Base-by-base conservation (phyloP, 345 rosid genomes). In the Eucalyptus lansdowneana region DNA sequence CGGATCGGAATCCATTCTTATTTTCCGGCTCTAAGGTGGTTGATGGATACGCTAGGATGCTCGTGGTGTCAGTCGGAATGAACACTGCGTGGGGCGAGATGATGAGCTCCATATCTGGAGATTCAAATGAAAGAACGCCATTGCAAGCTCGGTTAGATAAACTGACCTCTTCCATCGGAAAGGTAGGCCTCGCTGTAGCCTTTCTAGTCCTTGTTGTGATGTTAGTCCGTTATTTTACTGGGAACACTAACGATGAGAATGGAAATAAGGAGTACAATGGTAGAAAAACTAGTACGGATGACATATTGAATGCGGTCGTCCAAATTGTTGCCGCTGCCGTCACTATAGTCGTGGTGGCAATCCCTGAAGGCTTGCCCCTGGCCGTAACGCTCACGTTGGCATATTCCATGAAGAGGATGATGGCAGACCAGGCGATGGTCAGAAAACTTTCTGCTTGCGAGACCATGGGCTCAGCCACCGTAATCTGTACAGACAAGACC, bases 391-490 rank as follows among this genome's bases (percentile, higher is more conserved):
- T 97, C 4, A 96, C 98, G 9, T 92, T 97, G 5, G 98, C 98
- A 5, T 97, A 95, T 89, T 96, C 98, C 1, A 94, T 97, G 97
- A 96, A 96, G 93, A 93, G 94, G 50, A 97, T 96, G 98, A 96
- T 96, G 97, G 91, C 88, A 21, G 97, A 95, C 92, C 94, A 96
- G 87, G 98, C 97, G 12, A 95, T 95, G 97, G 99, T 96, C 62
- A 92, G 97, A 50, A 95, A 95, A 92, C 94, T 95, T 21, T 91
- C 97, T 1, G 97, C 99, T 11, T 97, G 98, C 34, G 99, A 97
- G 90, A 96, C 98, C 7, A 97, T 97, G 97, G 97, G 98, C n/a
- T 97, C 97, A 11, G 97, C 98, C 5, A 95, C 97, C 8, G 91
- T 92, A 15, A 95, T 97, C 2, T 96, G 98, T 83, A 97, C 97